Conservation (phyloP, 1,284 basidiomycete species). For the Cronartium ribicola region DNA sequence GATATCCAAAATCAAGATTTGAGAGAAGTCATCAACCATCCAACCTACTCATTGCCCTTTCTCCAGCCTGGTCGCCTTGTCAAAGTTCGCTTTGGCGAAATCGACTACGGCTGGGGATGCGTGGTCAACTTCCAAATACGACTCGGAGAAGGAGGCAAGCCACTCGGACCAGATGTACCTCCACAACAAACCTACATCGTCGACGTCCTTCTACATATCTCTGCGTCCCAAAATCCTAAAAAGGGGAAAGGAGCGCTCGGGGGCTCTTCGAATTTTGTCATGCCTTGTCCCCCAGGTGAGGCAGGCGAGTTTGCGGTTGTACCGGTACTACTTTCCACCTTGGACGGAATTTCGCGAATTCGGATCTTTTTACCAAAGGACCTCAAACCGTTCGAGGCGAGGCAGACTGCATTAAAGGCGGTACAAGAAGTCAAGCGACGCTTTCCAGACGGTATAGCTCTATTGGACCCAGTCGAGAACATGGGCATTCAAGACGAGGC, state of each 20-base stretch:
- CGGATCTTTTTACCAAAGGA: conserved; percentile 88
- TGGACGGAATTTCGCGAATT: conserved; percentile 80
- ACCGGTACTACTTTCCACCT: conserved; percentile 78
- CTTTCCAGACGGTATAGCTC: conserved; percentile 77
- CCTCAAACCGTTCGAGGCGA: conserved; percentile 66
- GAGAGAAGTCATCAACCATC: conserved; percentile 86
- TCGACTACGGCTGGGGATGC: conserved; percentile 95
- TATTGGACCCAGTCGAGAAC: conserved; percentile 88
- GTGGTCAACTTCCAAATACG: conserved; percentile 89
- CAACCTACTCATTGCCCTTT: conserved; percentile 87
- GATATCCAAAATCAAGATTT: conserved; percentile 79
- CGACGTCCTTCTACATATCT: conserved; percentile 84
- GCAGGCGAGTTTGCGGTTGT: conserved; percentile 81
- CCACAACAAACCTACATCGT: conserved; percentile 88
- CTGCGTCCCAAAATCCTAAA: conserved; percentile 58
- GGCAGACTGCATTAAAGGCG: conserved; percentile 82
- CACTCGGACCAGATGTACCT: conserved; percentile 61
- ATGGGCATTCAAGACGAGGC: conserved; percentile 90
- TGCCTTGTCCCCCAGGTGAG: conserved; percentile 65
- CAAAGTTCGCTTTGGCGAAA: conserved; percentile 74
- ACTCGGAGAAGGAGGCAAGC: conserved; percentile 49
- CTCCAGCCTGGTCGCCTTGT: conserved; percentile 86
- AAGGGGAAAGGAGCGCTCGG: conserved; percentile 56
- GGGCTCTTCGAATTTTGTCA: conserved; percentile 59
- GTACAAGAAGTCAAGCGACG: conserved; percentile 82